Percentiles rank a stretch among this genome's conserved stretches.
Evolutionary conservation across 495 filamentous ascomycete species (phyloP).

Genomic region (Penicillium cataractarum): DNA sequence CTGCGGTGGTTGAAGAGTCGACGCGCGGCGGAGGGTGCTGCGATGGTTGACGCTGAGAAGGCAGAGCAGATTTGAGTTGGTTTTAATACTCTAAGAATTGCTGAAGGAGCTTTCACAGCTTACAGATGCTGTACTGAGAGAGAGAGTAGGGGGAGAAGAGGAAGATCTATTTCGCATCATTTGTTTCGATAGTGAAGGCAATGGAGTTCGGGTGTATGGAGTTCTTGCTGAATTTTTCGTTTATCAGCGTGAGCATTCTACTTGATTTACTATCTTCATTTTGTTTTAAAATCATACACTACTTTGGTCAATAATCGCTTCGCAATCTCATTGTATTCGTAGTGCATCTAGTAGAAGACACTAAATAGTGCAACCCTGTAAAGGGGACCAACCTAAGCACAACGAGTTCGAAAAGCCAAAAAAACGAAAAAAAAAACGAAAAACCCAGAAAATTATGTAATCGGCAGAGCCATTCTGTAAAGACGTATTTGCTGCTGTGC

Average conservation of each 20-base stretch:
- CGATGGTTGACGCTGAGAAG: conserved; percentile 26
- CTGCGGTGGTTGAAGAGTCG: conserved; percentile 43
- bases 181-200: too few species aligned
- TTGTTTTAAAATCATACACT: background rate
- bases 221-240: background rate
- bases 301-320: background rate
- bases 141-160: background rate
- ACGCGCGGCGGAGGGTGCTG: conserved; percentile 8
- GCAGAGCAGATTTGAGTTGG: conserved; percentile 7
- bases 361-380: background rate
- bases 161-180: background rate
- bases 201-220: background rate
- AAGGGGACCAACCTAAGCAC: background rate
- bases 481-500: background rate
- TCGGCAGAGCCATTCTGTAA: background rate
- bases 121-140: background rate
- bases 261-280: background rate
- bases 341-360: background rate
- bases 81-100: background rate
- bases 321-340: background rate
- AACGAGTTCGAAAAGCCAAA: background rate
- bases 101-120: background rate
- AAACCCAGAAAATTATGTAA: background rate
- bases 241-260: background rate
- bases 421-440: too few species aligned